These are phyloP conservation scores for Daedaleopsis nitida DNA, from an alignment of 768 basidiomycete species.

Conservation along the genomic window DNA sequence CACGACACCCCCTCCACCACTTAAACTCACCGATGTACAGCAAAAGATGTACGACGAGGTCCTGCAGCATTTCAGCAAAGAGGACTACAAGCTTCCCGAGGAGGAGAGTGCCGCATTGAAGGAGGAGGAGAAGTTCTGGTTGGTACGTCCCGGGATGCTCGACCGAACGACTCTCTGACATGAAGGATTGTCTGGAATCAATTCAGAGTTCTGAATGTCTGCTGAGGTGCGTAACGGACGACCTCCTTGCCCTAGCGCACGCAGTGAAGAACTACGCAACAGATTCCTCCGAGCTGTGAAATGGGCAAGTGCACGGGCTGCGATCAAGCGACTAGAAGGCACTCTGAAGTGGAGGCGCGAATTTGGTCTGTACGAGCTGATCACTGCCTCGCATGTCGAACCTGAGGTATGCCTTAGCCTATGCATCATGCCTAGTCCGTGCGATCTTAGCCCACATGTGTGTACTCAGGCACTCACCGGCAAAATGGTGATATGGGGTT, in stretches of 20 bases:
- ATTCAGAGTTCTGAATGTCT: conserved; percentile 30
- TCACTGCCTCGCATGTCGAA: conserved; percentile 66
- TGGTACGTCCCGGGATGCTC: conserved; percentile 42
- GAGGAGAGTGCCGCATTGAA: conserved; percentile 45
- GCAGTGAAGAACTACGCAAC: background rate
- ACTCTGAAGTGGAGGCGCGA: conserved; percentile 83
- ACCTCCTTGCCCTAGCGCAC: background rate
- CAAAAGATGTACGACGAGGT: conserved; percentile 54
- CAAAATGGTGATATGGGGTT: conserved; percentile 79
- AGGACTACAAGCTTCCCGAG: conserved; percentile 55
- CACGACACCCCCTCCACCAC: conserved; percentile 13
- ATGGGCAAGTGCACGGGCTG: conserved; percentile 56
- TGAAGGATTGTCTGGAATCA: background rate
- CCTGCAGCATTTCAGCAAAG: conserved; percentile 57
- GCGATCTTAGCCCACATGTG: background rate
- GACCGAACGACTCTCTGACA: background rate
- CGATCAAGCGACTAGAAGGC: conserved; percentile 66
- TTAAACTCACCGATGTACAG: conserved; percentile 44
- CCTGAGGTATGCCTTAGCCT: conserved; percentile 66
- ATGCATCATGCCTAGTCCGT: background rate
- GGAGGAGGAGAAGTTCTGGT: conserved; percentile 78
- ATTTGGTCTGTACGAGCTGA: conserved; percentile 65
- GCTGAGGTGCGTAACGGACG: conserved; percentile 46
- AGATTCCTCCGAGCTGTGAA: conserved; percentile 81
- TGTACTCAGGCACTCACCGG: conserved; percentile 68